Percentiles rank a stretch among this genome's conserved stretches.
Evolutionary conservation across 371 early-diverging fungal species (phyloP).

Genomic region (Apophysomyces elegans): DNA sequence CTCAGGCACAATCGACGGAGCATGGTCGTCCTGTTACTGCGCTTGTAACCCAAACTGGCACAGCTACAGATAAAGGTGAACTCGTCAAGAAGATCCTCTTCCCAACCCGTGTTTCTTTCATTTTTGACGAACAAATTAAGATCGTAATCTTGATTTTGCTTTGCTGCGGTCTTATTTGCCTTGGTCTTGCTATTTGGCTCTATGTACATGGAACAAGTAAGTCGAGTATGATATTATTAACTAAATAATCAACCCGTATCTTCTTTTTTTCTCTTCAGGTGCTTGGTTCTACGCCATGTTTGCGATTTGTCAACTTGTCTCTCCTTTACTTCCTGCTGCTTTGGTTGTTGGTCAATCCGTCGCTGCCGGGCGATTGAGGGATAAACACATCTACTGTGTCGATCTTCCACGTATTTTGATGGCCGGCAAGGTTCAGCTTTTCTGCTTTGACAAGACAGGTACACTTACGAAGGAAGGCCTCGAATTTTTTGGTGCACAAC

Average conservation of each 20-base stretch:
- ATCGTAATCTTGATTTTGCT: slow-evolving; percentile 64
- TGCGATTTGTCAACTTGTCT: slow-evolving; percentile 72
- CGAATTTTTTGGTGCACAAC: slow-evolving; percentile 58
- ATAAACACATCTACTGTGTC: slow-evolving; percentile 72
- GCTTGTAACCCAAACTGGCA: slow-evolving; percentile 75
- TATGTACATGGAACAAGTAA: slow-evolving; percentile 44
- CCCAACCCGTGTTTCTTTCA: slow-evolving; percentile 65
- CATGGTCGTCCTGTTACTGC: slow-evolving; percentile 48
- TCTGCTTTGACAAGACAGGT: slow-evolving; percentile 82
- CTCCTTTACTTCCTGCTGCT: slow-evolving; percentile 65
- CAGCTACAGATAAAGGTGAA: slow-evolving; percentile 74
- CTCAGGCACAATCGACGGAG: slow-evolving; percentile 46
- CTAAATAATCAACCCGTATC: background rate
- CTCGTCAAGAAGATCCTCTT: slow-evolving; percentile 78
- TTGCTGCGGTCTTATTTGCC: slow-evolving; percentile 59
- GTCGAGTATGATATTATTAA: background rate
- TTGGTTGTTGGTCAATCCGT: slow-evolving; percentile 79
- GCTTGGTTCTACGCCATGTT: slow-evolving; percentile 74
- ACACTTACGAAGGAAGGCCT: slow-evolving; percentile 71
- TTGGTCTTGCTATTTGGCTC: slow-evolving; percentile 59
- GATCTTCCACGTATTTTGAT: slow-evolving; percentile 84
- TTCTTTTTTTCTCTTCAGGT: slow-evolving; percentile 16
- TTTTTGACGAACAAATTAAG: slow-evolving; percentile 73
- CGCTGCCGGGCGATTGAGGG: slow-evolving; percentile 70
- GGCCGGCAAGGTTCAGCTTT: slow-evolving; percentile 92